Percentiles rank a stretch among this genome's conserved stretches.
Evolutionary conservation across 805 yeast genomes (phyloP).

Genomic region (Yarrowia phangngaensis): DNA sequence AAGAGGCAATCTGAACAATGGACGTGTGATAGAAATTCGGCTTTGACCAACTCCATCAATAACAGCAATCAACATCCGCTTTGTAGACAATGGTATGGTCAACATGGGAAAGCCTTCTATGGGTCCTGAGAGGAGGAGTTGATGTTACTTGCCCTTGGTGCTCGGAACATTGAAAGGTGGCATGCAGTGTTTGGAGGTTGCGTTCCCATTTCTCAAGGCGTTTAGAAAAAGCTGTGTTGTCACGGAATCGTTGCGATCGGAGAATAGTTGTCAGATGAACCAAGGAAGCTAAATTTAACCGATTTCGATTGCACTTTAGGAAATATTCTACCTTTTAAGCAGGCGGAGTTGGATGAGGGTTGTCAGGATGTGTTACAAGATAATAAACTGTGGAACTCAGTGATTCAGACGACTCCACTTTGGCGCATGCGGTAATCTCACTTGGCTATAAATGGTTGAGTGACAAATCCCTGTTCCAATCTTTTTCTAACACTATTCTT

Average conservation of each 20-base stretch:
- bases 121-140: too few species aligned
- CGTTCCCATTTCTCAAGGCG: constrained; percentile 63
- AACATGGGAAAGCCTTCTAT: too few species aligned
- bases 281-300: constrained; percentile 59
- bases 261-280: constrained; percentile 68
- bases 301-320: constrained; percentile 53
- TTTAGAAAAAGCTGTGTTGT: constrained; percentile 56
- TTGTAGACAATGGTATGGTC: too few species aligned
- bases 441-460: constrained; percentile 39
- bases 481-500: constrained; percentile 29
- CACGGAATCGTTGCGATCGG: constrained; percentile 53
- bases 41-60: too few species aligned
- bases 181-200: constrained; percentile 44
- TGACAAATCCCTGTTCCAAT: constrained; percentile 26
- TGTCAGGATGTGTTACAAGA: constrained; percentile 42
- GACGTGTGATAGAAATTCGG: too few species aligned
- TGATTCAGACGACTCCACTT: constrained; percentile 42
- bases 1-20: too few species aligned
- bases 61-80: too few species aligned
- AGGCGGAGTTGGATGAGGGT: constrained; percentile 27
- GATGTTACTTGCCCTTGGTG: constrained; percentile 72
- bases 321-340: constrained; percentile 33
- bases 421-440: constrained; percentile 45
- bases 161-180: constrained; percentile 58
- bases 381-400: constrained; percentile 48